phyloP scores from a whole-genome alignment of 2,329 filamentous ascomycete species.

The Coniochaeta prunicola region DNA sequence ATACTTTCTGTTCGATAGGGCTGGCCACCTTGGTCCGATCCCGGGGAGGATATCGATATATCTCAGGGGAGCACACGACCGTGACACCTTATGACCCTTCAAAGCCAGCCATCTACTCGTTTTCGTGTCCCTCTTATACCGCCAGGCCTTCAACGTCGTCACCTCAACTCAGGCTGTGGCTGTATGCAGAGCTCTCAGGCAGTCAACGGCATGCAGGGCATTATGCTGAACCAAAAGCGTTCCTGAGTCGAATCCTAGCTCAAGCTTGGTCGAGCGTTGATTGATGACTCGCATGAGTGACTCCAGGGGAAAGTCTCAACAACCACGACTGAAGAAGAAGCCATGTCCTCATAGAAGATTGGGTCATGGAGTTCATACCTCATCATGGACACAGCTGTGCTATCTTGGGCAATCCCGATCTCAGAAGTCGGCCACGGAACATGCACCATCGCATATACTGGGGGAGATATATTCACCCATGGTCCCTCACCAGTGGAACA shows the following conservation, averaged over 20 bases:
- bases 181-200: no score
- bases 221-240: neutral
- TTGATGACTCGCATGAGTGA: neutral
- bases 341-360: neutral
- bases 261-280: neutral
- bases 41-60: no score
- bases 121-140: no score
- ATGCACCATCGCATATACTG: neutral
- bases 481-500: no score
- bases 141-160: no score
- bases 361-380: neutral
- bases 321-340: neutral
- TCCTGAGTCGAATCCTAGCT: neutral
- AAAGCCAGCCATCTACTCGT: no score
- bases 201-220: no score
- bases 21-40: no score
- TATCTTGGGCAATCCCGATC: neutral
- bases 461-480: neutral
- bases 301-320: neutral
- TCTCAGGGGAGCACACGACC: no score
- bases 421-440: neutral
- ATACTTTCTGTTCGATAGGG: no score
- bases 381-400: neutral
- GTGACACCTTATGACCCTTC: no score
- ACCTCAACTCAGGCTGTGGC: no score